Base-by-base conservation (phyloP, 108 stramenopile genomes). In the Fragilariopsis cylindrus region DNA sequence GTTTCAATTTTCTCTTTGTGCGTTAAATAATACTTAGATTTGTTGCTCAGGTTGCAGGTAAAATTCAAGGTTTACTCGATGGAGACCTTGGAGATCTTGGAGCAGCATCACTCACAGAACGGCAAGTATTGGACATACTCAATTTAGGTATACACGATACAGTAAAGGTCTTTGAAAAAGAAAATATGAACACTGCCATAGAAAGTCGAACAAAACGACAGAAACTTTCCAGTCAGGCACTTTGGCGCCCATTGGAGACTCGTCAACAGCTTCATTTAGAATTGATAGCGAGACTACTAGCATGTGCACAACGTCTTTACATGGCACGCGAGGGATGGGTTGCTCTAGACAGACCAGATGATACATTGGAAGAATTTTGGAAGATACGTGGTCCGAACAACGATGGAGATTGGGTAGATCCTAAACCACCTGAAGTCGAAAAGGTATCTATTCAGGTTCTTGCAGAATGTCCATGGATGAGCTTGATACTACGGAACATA, bases 261-360 rank as follows among this genome's bases (percentile, higher is more conserved):
- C 79, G 82, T 11, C 88, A 89, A 62, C 78, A 85, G 48, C 80
- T 82, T 16, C 87, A 92, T 68, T 75, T 90, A 74, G 91, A 94
- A 75, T 48, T 94, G 41, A 74, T 72, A 49, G 80, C 84, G 16
- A 80, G 89, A 16, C 69, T 94, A 8, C 50, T 94, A 19, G 84
- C 87, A n/a, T 69, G 85, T 57, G 78, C 79, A 13, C 92, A 94
- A 53, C 86, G 90, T 40, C 75, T 82, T 11, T 83, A 82, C 71
- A 48, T 93, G 21, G 74, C 77, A 39, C 74, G 87, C 15, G 78
- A 74, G 7, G 88, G 89, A 54, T 78, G 60, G 80, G 75, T 56
- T 70, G 66, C 55, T 60, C 60, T 70, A 52, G 83, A 52, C 3
- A 67, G 68, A 70, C 62, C 71, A 4, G 52, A 76, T 9, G 84